Percentiles rank a stretch among this genome's conserved stretches.
Evolutionary conservation across 306 rosid genomes (phyloP).

Genomic region (Dryas octopetala): DNA sequence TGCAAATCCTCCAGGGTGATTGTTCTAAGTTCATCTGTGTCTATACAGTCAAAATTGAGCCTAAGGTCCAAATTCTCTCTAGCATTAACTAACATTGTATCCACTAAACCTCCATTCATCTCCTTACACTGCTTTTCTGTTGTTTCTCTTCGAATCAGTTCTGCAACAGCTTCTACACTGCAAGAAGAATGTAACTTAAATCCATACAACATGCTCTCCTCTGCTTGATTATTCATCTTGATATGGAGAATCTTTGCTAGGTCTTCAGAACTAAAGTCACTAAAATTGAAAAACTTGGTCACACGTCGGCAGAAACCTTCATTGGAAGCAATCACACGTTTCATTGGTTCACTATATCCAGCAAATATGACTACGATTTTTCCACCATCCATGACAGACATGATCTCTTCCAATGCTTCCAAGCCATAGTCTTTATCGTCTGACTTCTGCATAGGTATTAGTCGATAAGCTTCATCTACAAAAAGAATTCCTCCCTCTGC

Average conservation of each 20-base stretch:
- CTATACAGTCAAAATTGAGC: slow-evolving; percentile 81
- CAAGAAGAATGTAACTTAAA: slow-evolving; percentile 76
- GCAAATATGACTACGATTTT: slow-evolving; percentile 90
- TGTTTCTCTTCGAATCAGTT: slow-evolving; percentile 57
- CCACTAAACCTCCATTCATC: slow-evolving; percentile 85
- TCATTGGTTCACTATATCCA: slow-evolving; percentile 89
- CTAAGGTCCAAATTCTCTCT: slow-evolving; percentile 86
- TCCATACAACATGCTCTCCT: slow-evolving; percentile 73
- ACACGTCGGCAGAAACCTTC: slow-evolving; percentile 97
- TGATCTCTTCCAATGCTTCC: slow-evolving; percentile 97
- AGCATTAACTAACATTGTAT: slow-evolving; percentile 79
- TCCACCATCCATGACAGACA: slow-evolving; percentile 98
- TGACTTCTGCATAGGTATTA: slow-evolving; percentile 91
- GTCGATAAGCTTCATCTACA: slow-evolving; percentile 89
- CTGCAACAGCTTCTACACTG: slow-evolving; percentile 55
- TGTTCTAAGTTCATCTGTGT: slow-evolving; percentile 78
- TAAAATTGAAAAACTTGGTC: slow-evolving; percentile 85
- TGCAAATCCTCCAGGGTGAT: slow-evolving; percentile 77
- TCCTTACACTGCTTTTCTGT: slow-evolving; percentile 77
- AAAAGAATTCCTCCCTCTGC: slow-evolving; percentile 98
- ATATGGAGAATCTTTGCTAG: slow-evolving; percentile 78
- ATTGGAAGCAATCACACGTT: slow-evolving; percentile 81
- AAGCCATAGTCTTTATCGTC: slow-evolving; percentile 95
- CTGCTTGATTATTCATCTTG: slow-evolving; percentile 69
- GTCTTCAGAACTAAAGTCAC: slow-evolving; percentile 72